Conservation (phyloP, 1,284 basidiomycete species). For the Trichosporon faecale region DNA sequence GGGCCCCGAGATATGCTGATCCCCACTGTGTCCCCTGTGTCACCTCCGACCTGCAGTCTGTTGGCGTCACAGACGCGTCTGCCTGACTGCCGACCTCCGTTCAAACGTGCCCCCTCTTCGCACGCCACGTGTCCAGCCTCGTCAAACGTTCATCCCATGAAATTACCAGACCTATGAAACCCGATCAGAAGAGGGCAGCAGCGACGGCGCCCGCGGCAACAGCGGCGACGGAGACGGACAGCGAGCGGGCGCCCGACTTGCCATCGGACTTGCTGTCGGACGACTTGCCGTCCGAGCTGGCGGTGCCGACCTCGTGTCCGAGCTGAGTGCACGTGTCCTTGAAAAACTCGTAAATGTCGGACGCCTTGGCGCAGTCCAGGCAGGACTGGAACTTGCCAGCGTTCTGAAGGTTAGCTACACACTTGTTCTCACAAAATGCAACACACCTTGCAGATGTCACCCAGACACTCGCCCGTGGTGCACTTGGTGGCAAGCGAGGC, state of each 20-base stretch:
- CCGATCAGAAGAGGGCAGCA: not conserved
- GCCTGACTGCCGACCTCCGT: no score
- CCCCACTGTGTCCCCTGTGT: no score
- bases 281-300: not conserved
- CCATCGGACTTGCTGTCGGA: no score
- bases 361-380: conserved; percentile 1
- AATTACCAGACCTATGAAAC: no score
- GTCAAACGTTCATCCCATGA: no score
- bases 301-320: not conserved
- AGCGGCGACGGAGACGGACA: not conserved
- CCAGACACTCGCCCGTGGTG: not conserved
- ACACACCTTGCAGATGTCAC: not conserved
- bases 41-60: no score
- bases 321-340: not conserved
- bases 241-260: no score
- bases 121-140: no score
- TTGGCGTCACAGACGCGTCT: no score
- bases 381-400: conserved; percentile 1
- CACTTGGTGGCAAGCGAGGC: not conserved
- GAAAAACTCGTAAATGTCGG: not conserved
- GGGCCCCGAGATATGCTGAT: no score
- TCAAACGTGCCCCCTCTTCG: no score
- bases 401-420: not conserved
- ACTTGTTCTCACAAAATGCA: not conserved
- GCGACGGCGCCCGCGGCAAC: not conserved